Base-by-base conservation (phyloP, 371 early-diverging fungal species). In the Rhizopus microsporus region DNA sequence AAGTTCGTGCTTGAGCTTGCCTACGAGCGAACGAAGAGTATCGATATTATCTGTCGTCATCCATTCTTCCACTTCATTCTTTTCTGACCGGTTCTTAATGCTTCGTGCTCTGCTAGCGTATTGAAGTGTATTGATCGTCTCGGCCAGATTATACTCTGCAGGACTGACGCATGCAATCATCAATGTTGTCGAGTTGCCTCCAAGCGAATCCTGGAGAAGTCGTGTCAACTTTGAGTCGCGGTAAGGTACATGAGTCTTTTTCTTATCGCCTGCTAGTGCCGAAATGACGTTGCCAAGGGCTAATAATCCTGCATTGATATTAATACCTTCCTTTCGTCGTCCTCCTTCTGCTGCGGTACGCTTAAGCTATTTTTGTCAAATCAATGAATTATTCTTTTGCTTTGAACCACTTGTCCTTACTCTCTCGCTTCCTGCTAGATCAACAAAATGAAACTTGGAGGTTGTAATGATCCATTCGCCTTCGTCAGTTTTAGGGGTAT, bases 351-450 rank as follows among this genome's bases (percentile, higher is more conserved):
- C 96, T 44, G 91, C 83, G 0, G 99, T 98, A 33, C 93, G 84
- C 75, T 99, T 99, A 33, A 99, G 73, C 77, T 84, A 63, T 23
- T n/a, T 8, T 43, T 15, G 7, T 15, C 12, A 49, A 46, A 32
- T 44, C 48, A 17, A 44, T n/a, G 43, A 51, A 12, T 42, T 53
- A 51, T 44, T 5, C 44, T 56, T 5, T 17, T 42, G 13, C 17
- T 15, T 38, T 9, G 35, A 49, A 30, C 33, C 32, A 46, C n/a
- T 38, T 29, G 47, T 23, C 45, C 65, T 56, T 79, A 85, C 83
- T 51, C 99, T 86, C 75, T 99, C 99, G 39, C 94, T 94, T 23
- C 99, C 99, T 33, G 99, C 99, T 65, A 99, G 77, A 84, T 99
- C 99, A 40, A 99, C 99, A 85, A 99, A 99, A 69, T 97, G 93